These are phyloP conservation scores for Syzygium jambos DNA, from an alignment of 345 rosid genomes.

Conservation along the genomic window DNA sequence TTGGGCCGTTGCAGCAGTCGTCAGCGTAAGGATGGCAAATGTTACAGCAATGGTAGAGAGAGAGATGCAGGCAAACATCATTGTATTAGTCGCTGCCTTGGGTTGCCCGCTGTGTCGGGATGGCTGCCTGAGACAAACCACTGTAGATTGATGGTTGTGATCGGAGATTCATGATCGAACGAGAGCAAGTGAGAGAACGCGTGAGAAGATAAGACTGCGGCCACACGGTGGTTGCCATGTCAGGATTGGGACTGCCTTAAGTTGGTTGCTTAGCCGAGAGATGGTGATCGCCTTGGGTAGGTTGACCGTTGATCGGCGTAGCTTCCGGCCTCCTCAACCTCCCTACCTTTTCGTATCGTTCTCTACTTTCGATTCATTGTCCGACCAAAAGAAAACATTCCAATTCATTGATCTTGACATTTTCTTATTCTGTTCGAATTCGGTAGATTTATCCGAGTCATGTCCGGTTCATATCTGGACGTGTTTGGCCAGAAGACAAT, in stretches of 20 bases:
- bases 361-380: not conserved
- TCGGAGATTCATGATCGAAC: not conserved
- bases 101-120: not conserved
- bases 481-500: not conserved
- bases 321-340: not conserved
- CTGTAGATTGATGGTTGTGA: not conserved
- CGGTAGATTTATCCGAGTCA: not conserved
- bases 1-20: too few species aligned
- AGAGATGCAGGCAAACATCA: too few species aligned
- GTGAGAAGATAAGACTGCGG: not conserved
- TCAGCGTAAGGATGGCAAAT: too few species aligned
- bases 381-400: too few species aligned
- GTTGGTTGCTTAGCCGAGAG: not conserved
- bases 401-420: not conserved
- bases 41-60: too few species aligned
- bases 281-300: not conserved
- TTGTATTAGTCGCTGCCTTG: not conserved
- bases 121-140: not conserved
- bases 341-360: not conserved
- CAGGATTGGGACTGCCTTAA: not conserved
- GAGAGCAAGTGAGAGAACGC: not conserved
- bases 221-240: not conserved
- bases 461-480: not conserved
- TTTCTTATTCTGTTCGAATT: too few species aligned
- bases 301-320: not conserved